Evolutionary conservation across 2,329 filamentous ascomycete genomes (phyloP).

Genomic region (Ophiostoma tasmaniense): DNA sequence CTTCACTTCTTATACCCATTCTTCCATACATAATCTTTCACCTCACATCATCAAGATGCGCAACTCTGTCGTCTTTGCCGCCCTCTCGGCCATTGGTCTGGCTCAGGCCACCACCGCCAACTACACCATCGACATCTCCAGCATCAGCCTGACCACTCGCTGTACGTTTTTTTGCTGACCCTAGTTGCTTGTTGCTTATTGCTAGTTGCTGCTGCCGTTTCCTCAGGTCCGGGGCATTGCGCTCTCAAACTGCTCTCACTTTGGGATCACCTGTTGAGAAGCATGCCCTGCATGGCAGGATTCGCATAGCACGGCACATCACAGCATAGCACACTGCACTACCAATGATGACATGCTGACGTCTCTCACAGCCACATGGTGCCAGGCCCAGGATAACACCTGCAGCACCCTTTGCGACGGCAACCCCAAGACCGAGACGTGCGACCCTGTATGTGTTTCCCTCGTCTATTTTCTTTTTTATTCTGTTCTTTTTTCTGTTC

Average conservation of each 20-base stretch:
- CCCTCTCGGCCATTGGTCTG: constrained; percentile 35
- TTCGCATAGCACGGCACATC: not conserved
- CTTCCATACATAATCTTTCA: not conserved
- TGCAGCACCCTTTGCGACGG: constrained; percentile 41
- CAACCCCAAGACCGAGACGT: constrained; percentile 34
- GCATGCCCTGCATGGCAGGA: not conserved
- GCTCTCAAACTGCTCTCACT: not conserved
- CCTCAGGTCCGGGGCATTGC: no score
- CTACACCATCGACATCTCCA: constrained; percentile 37
- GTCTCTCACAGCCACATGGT: constrained; percentile 39
- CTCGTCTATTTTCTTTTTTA: not conserved
- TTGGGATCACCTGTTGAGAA: not conserved
- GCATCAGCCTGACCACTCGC: constrained; percentile 29
- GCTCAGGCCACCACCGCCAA: constrained; percentile 29
- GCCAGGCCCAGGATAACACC: constrained; percentile 41
- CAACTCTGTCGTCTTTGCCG: constrained; percentile 32
- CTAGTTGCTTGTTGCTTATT: constrained; percentile 11
- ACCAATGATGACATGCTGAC: not conserved
- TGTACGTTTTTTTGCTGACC: constrained; percentile 29
- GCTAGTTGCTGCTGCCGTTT: constrained; percentile 18
- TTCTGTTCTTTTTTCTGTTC: not conserved
- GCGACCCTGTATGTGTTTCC: constrained; percentile 35
- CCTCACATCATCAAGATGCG: constrained; percentile 32
- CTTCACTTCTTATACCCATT: constrained; percentile 7
- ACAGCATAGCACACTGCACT: not conserved